Percentiles rank a stretch among this genome's conserved stretches.
Conservation (phyloP, 345 rosid species). For the Moricandia arvensis region DNA sequence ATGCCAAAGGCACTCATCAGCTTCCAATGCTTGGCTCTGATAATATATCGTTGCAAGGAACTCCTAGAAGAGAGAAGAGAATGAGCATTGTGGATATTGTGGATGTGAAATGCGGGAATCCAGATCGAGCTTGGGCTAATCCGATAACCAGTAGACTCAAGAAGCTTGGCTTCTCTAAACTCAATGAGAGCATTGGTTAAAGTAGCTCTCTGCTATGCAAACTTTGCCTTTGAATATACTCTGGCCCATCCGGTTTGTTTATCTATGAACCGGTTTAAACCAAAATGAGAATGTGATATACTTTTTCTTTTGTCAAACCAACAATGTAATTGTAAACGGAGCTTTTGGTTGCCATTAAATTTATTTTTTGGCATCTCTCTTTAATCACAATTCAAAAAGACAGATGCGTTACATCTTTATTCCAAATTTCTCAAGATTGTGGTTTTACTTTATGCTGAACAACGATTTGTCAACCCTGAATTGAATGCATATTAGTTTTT, state of each 20-base stretch:
- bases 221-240: not conserved
- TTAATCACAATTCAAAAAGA: not conserved
- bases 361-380: constrained; percentile 6
- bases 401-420: constrained; percentile 7
- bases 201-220: not conserved
- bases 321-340: constrained; percentile 21
- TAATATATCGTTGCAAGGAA: constrained; percentile 52
- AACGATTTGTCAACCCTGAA: not conserved
- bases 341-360: not conserved
- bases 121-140: constrained; percentile 74
- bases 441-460: not conserved
- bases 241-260: constrained; percentile 9
- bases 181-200: constrained; percentile 67
- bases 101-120: constrained; percentile 80
- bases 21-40: constrained; percentile 73
- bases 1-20: constrained; percentile 41
- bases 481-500: not conserved
- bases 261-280: constrained; percentile 15
- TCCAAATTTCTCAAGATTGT: not conserved
- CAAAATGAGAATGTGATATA: constrained; percentile 10
- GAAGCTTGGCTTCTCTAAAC: constrained; percentile 95
- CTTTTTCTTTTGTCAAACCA: constrained; percentile 27
- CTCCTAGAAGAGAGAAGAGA: constrained; percentile 60
- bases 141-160: constrained; percentile 75
- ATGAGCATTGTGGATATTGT: constrained; percentile 75